phyloP scores from a whole-genome alignment of 441 rosid species.

The Capsella rubella region DNA sequence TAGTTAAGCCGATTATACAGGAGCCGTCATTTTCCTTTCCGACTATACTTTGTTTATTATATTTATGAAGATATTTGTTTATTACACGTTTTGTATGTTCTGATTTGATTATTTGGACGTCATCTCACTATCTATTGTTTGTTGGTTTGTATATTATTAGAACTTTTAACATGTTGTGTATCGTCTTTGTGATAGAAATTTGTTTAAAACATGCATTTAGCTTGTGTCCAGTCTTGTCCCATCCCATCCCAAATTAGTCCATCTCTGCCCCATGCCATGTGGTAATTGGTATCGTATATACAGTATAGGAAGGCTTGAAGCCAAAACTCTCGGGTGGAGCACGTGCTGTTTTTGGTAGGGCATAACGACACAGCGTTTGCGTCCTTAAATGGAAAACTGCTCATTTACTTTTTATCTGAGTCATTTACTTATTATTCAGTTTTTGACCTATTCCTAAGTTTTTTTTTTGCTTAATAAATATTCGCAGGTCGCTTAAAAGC shows the following conservation, averaged over 20 bases:
- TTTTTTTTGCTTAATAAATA: background rate
- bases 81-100: background rate
- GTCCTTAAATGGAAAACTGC: conserved; percentile 9
- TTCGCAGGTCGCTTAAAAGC: conserved; percentile 29
- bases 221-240: background rate
- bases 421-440: background rate
- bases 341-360: conserved; percentile 14
- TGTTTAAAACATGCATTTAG: background rate
- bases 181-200: background rate
- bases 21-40: background rate
- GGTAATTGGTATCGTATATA: background rate
- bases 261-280: background rate
- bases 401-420: conserved; percentile 20
- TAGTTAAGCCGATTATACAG: background rate
- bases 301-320: no score
- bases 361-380: conserved; percentile 27
- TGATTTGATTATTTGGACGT: background rate
- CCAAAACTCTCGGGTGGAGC: background rate
- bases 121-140: background rate
- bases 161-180: background rate
- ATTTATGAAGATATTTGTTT: background rate
- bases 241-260: conserved; percentile 1
- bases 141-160: background rate
- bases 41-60: background rate
- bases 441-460: conserved; percentile 12